phyloP scores from a whole-genome alignment of 75 land plant species.

The Sequoia sempervirens region DNA sequence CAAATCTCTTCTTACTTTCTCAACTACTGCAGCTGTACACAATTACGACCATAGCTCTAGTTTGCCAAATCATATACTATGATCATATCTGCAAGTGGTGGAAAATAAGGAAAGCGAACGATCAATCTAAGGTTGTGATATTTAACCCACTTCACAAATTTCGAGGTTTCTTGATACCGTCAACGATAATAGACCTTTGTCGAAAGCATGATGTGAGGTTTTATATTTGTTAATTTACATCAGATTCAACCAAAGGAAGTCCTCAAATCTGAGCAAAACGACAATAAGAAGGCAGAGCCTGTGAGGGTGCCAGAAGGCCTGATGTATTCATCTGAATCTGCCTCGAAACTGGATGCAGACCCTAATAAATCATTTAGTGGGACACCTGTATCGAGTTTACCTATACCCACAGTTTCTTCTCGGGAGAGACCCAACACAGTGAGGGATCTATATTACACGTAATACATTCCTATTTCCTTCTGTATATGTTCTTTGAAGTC shows the following conservation, averaged over 20 bases:
- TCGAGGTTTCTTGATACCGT: not conserved
- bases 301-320: not conserved
- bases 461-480: constrained; percentile 4
- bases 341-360: not conserved
- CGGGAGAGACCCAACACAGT: constrained; percentile 1
- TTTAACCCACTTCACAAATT: not conserved
- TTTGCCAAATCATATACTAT: constrained; percentile 64
- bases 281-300: not conserved
- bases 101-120: not conserved
- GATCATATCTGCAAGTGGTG: constrained; percentile 27
- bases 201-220: not conserved
- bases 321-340: not conserved
- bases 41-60: constrained; percentile 52
- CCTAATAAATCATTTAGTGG: not conserved
- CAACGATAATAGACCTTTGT: not conserved
- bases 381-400: constrained; percentile 16
- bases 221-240: not conserved
- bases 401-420: constrained; percentile 25
- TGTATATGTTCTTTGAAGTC: not conserved
- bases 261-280: not conserved
- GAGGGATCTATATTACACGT: constrained; percentile 47
- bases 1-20: not conserved
- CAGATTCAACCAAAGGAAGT: not conserved
- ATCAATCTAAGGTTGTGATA: constrained; percentile 9
- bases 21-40: constrained; percentile 58